Conservation (phyloP, 2,329 filamentous ascomycete species). For the Xylogone sp. region DNA sequence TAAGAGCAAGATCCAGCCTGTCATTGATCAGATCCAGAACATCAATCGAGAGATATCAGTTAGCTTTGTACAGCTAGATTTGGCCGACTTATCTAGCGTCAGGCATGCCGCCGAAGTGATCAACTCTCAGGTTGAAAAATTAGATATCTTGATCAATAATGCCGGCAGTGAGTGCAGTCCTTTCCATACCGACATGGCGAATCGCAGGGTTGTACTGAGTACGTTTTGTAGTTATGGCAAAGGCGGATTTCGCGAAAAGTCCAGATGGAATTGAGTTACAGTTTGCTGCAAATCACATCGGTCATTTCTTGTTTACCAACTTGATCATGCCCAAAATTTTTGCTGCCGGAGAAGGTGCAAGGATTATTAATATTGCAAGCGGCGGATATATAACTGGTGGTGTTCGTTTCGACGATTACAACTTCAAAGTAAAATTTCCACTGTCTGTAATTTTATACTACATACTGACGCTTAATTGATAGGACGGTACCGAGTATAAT, state of each 20-base stretch:
- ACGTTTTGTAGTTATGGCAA: constrained; percentile 32
- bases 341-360: constrained; percentile 11
- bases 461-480: neutral
- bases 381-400: constrained; percentile 32
- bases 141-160: constrained; percentile 41
- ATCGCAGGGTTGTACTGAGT: constrained; percentile 10
- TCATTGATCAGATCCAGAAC: constrained; percentile 4
- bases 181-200: neutral
- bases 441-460: constrained; percentile 7
- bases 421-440: constrained; percentile 23
- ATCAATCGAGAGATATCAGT: neutral
- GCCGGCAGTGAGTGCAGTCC: constrained; percentile 20
- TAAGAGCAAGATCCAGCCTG: constrained; percentile 6
- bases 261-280: constrained; percentile 34
- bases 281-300: constrained; percentile 24
- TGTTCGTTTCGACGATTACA: constrained; percentile 32
- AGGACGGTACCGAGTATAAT: constrained; percentile 16
- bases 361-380: constrained; percentile 36
- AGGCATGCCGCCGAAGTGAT: constrained; percentile 35
- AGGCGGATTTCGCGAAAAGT: constrained; percentile 22
- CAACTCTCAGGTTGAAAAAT: constrained; percentile 27
- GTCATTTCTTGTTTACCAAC: constrained; percentile 27
- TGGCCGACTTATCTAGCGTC: constrained; percentile 36
- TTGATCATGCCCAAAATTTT: constrained; percentile 21
- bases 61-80: constrained; percentile 24